Conservation (phyloP, 768 basidiomycete genomes). For the Pholiota conissans region DNA sequence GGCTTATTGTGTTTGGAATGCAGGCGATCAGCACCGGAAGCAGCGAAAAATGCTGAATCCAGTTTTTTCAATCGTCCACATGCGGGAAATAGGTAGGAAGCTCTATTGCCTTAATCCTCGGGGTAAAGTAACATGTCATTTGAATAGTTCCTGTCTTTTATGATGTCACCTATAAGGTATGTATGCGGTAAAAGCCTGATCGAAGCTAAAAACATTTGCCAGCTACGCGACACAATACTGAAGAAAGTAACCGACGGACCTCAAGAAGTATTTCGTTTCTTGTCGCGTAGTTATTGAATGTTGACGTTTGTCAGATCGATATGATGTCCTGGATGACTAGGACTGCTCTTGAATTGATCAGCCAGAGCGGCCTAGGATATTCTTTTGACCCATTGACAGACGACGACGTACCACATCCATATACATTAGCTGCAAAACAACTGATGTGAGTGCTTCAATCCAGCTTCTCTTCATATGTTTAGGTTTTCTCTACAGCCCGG, state of each 20-base stretch:
- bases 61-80: slow-evolving; percentile 39
- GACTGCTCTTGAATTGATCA: slow-evolving; percentile 47
- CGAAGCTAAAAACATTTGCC: not conserved
- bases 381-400: slow-evolving; percentile 38
- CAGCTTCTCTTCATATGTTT: no score
- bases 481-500: not conserved
- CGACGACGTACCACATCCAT: slow-evolving; percentile 27
- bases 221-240: slow-evolving; percentile 27
- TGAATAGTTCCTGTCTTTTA: slow-evolving; percentile 32
- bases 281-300: slow-evolving; percentile 15
- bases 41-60: slow-evolving; percentile 47
- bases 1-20: no score
- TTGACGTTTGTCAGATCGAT: slow-evolving; percentile 26
- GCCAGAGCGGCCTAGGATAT: slow-evolving; percentile 44
- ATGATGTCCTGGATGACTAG: slow-evolving; percentile 37
- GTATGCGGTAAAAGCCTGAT: not conserved
- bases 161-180: slow-evolving; percentile 28
- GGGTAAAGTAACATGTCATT: no score
- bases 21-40: slow-evolving; percentile 41
- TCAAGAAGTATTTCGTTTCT: slow-evolving; percentile 23
- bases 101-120: not conserved
- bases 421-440: slow-evolving; percentile 28
- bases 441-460: slow-evolving; percentile 21
- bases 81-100: slow-evolving; percentile 37
- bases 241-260: slow-evolving; percentile 27